Base-by-base conservation (phyloP, 2,329 filamentous ascomycete genomes). In the Fusarium pseudonygamai region DNA sequence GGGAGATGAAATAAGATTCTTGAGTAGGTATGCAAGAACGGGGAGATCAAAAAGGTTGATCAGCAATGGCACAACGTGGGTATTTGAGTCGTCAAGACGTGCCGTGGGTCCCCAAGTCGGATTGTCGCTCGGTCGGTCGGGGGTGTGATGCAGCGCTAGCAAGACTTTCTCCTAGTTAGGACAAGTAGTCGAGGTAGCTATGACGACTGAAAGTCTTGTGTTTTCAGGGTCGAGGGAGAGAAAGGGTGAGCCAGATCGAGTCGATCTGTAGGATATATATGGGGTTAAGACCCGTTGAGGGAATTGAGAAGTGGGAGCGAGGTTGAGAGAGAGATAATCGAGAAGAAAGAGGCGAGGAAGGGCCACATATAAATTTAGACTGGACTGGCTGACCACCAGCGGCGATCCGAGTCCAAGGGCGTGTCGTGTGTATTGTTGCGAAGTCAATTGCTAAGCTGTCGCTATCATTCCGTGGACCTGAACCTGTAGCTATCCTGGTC, bases 111-210 rank as follows among this genome's bases (percentile, higher is more conserved):
- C 45, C 47, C 14, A 22, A n/a, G 34, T 76, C 76, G 76, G 76
- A 57, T 47, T 74, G 63, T 78, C 76, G 76, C 75, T 78, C 75
- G 76, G 76, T 71, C 68, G 72, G 75, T 78, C 75, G 76, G 76
- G 71, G 72, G 59, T 52, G 45, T 69, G 61, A 46, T 67, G 72
- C 70, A 73, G 57, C 72, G 57, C 65, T 69, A 68, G 53, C 70
- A 69, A 47, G 61, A 49, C 69, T 76, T 72, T 64, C 52, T 71
- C 76, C 72, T 74, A 77, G 76, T 66, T 57, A 63, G 58, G 71
- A 59, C 62, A 72, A 75, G 72, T 63, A 68, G 46, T 72, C 55
- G 69, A 72, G 45, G 60, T 52, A 60, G 62, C 50, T 57, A 65
- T 70, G 69, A 76, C 67, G 60, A 64, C 67, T 64, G 55, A 47